phyloP scores from a whole-genome alignment of 176 grass and related monocot species.

The Carex parvula region DNA sequence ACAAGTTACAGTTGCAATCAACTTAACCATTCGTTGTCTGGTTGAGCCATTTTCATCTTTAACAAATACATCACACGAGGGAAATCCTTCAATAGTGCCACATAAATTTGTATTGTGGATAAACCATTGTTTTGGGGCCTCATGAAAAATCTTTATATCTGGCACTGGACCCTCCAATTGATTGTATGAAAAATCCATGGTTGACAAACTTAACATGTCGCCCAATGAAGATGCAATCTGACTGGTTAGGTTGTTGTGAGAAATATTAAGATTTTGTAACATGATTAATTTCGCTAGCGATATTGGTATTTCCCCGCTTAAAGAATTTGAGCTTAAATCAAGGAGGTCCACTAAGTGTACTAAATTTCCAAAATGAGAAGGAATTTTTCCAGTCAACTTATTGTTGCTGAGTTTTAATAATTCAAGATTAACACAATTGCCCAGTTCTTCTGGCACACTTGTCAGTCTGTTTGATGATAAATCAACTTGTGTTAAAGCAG shows the following conservation, averaged over 20 bases:
- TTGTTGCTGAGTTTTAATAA: background rate
- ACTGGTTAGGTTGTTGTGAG: background rate
- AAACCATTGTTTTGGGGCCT: background rate
- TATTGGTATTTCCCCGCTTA: background rate
- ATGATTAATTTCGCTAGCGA: too few relatives aligned
- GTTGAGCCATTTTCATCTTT: background rate
- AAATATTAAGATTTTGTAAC: too few relatives aligned
- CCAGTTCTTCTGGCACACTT: background rate
- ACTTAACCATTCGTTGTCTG: background rate
- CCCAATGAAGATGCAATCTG: conserved; percentile 12
- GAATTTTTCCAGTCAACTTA: background rate
- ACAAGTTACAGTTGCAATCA: background rate
- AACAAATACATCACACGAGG: background rate
- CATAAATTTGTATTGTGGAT: background rate
- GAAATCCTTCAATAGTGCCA: background rate
- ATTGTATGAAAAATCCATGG: conserved; percentile 41
- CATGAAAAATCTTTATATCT: background rate
- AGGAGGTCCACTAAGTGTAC: conserved; percentile 16
- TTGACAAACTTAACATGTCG: conserved; percentile 22
- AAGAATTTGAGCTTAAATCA: conserved; percentile 20
- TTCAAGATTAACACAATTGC: background rate
- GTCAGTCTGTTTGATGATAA: background rate
- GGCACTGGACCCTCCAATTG: conserved; percentile 28
- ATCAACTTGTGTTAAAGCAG: background rate
- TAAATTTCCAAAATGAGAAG: background rate